These are phyloP conservation scores for Diaporthe citriasiana DNA, from an alignment of 2,329 filamentous ascomycete genomes.

Conservation along the genomic window DNA sequence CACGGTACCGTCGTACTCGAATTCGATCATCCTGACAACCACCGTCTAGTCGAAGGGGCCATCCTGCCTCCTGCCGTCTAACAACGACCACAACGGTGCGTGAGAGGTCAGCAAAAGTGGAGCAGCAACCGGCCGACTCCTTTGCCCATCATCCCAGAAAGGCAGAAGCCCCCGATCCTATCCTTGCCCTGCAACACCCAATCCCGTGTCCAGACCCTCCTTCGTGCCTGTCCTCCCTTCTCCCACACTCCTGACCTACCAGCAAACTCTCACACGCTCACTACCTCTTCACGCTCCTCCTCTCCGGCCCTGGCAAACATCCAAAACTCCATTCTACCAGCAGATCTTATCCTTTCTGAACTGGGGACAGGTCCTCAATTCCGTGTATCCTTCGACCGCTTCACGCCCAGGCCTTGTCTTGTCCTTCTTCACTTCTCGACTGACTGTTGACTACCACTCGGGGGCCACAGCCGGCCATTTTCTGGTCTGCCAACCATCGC, in stretches of 20 bases:
- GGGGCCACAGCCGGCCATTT: conserved; percentile 3
- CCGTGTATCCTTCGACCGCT: conserved; percentile 32
- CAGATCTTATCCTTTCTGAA: conserved; percentile 42
- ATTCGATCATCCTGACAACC: not conserved
- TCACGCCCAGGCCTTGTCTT: conserved; percentile 14
- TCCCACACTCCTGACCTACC: conserved; percentile 34
- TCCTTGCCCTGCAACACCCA: conserved; percentile 24
- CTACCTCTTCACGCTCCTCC: conserved; percentile 27
- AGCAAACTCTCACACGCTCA: conserved; percentile 28
- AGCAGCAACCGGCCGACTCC: conserved; percentile 35
- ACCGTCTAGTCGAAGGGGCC: conserved; percentile 21
- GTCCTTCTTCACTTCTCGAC: conserved; percentile 29
- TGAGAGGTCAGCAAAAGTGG: conserved; percentile 37
- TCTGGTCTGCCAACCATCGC: conserved; percentile 18
- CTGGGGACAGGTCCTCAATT: conserved; percentile 43
- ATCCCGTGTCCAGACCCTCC: conserved; percentile 29
- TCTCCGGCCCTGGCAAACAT: conserved; percentile 22
- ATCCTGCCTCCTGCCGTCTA: conserved; percentile 29
- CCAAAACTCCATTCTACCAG: conserved; percentile 38
- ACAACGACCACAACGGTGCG: not conserved
- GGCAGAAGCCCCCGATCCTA: conserved; percentile 37
- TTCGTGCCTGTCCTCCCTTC: conserved; percentile 28
- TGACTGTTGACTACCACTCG: not conserved
- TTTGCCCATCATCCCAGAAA: conserved; percentile 37
- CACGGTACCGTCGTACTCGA: conserved; percentile 20